Conservation (phyloP, 352 stramenopile species). For the Phytopythium cucurbitacearum region DNA sequence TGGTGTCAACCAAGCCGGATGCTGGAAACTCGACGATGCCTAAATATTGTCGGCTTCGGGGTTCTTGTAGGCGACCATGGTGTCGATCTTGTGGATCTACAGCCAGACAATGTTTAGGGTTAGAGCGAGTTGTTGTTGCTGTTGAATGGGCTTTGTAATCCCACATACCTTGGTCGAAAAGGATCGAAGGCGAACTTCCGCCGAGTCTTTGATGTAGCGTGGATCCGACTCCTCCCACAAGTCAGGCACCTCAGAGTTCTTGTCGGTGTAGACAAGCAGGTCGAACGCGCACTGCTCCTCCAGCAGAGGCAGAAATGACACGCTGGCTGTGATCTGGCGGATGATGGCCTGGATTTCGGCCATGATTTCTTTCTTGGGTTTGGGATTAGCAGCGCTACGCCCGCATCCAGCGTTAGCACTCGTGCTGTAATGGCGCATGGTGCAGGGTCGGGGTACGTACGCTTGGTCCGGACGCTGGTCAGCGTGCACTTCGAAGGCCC, state of each 20-base stretch:
- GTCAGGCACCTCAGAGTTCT: conserved; percentile 92
- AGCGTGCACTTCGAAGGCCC: conserved; percentile 97
- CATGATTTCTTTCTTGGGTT: conserved; percentile 94
- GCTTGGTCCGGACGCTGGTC: conserved; percentile 33
- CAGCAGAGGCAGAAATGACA: conserved; percentile 98
- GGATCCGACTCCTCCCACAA: conserved; percentile 99
- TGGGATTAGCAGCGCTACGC: conserved; percentile 31
- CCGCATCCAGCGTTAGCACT: background rate
- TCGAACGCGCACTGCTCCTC: conserved; percentile 99
- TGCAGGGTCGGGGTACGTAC: conserved; percentile 15
- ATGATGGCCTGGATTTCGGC: conserved; percentile 99
- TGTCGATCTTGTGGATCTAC: conserved; percentile 97
- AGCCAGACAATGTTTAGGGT: conserved; percentile 7
- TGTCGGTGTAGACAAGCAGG: conserved; percentile 98
- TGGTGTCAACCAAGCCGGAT: conserved; percentile 5
- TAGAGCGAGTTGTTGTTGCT: conserved; percentile 14
- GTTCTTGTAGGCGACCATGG: conserved; percentile 97
- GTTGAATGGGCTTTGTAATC: background rate
- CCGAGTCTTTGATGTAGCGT: conserved; percentile 96
- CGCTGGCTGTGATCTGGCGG: conserved; percentile 97
- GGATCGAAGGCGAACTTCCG: conserved; percentile 96
- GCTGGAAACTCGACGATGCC: conserved; percentile 11
- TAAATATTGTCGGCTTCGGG: conserved; percentile 73
- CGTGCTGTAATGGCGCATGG: no score
- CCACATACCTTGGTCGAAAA: conserved; percentile 95